Evolutionary conservation across 352 stramenopile species (phyloP).

Genomic region (Globisporangium splendens): DNA sequence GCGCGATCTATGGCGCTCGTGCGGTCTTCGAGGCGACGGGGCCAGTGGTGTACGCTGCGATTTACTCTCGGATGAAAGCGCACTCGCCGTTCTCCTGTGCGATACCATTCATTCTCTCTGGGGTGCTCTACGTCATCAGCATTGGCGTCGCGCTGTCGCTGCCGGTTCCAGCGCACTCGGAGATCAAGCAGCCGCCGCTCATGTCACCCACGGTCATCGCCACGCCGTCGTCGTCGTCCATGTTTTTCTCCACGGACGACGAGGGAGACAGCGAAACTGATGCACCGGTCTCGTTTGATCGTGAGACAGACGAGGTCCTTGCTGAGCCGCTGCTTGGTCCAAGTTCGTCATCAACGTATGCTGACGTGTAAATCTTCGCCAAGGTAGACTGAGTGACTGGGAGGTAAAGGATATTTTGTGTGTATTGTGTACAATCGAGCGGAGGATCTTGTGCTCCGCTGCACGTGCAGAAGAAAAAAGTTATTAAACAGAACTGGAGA

Average conservation of each 20-base stretch:
- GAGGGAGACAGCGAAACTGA: slow-evolving; percentile 25
- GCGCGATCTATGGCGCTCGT: slow-evolving; percentile 62
- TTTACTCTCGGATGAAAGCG: slow-evolving; percentile 55
- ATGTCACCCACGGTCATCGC: slow-evolving; percentile 40
- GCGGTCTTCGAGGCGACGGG: slow-evolving; percentile 61
- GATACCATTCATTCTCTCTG: slow-evolving; percentile 57
- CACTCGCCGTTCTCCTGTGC: slow-evolving; percentile 39
- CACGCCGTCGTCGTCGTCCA: slow-evolving; percentile 39
- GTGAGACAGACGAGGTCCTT: slow-evolving; percentile 30
- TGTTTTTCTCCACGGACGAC: slow-evolving; percentile 49
- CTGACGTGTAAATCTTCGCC: slow-evolving; percentile 10
- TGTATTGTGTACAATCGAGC: too few species aligned
- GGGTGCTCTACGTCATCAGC: slow-evolving; percentile 42
- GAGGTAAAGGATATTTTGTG: too few species aligned
- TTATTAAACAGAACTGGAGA: too few species aligned
- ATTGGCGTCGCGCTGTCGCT: slow-evolving; percentile 49
- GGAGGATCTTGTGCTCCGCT: too few species aligned
- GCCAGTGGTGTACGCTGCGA: slow-evolving; percentile 45
- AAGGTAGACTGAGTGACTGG: neutral
- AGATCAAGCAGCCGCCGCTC: slow-evolving; percentile 20
- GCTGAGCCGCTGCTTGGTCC: slow-evolving; percentile 43
- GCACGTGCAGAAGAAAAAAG: too few species aligned
- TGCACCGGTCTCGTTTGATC: slow-evolving; percentile 15
- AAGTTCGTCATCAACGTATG: slow-evolving; percentile 16
- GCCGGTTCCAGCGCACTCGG: slow-evolving; percentile 19